Percentiles rank a stretch among this genome's conserved stretches.
phyloP scores from a whole-genome alignment of 2,329 filamentous ascomycete genomes.

The Xylariaceae sp. region DNA sequence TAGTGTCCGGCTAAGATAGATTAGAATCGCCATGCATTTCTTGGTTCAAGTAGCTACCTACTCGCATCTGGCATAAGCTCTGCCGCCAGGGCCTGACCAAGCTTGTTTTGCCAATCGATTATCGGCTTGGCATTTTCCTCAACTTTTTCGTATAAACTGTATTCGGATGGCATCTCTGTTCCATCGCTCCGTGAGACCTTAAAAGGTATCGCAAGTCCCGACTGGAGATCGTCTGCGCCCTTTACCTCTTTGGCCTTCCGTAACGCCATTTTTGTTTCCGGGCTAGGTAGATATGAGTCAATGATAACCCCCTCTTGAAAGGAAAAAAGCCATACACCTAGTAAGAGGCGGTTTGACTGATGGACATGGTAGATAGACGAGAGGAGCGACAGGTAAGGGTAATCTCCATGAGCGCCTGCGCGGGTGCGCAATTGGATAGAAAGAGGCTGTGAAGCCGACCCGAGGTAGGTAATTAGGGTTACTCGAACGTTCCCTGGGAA shows the following conservation, averaged over 20 bases:
- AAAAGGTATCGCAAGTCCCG: slow-evolving; percentile 6
- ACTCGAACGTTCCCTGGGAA: too few species aligned
- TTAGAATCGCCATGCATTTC: slow-evolving; percentile 9
- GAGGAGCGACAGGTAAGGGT: too few species aligned
- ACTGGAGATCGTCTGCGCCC: slow-evolving; percentile 12
- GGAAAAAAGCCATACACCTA: too few species aligned
- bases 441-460: too few species aligned
- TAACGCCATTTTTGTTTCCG: slow-evolving; percentile 11
- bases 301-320: background rate
- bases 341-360: too few species aligned
- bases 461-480: too few species aligned
- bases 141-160: slow-evolving; percentile 19
- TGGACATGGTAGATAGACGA: too few species aligned
- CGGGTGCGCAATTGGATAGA: too few species aligned
- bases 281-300: background rate
- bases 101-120: slow-evolving; percentile 23
- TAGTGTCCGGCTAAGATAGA: slow-evolving; percentile 11
- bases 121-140: slow-evolving; percentile 16
- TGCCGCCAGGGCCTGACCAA: slow-evolving; percentile 19
- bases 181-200: slow-evolving; percentile 20
- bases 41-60: slow-evolving; percentile 1
- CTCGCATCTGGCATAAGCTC: slow-evolving; percentile 19
- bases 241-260: slow-evolving; percentile 16
- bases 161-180: slow-evolving; percentile 15
- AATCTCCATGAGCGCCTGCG: too few species aligned